These are phyloP conservation scores for Trifolium pratense DNA, from an alignment of 306 rosid species.

Conservation along the genomic window DNA sequence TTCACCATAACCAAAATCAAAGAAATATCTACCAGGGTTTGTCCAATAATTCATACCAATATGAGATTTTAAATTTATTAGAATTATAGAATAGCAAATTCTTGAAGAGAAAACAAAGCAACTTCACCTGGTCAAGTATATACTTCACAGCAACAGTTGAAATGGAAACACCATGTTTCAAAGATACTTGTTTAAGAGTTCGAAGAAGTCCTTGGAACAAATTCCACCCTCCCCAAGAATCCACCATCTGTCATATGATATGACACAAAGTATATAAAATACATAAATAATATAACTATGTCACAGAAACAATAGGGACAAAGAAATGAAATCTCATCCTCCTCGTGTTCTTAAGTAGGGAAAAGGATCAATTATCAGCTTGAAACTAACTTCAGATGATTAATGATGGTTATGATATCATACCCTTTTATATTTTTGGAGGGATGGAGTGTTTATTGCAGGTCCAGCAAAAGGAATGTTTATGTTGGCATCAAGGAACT, in stretches of 20 bases:
- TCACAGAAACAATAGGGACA: slow-evolving; percentile 16
- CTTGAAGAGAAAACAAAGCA: slow-evolving; percentile 8
- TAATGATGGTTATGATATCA: slow-evolving; percentile 38
- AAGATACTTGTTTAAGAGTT: slow-evolving; percentile 78
- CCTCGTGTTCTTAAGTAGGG: slow-evolving; percentile 14
- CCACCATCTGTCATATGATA: slow-evolving; percentile 72
- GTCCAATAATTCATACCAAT: slow-evolving; percentile 8
- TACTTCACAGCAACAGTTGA: slow-evolving; percentile 84
- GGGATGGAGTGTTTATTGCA: slow-evolving; percentile 88
- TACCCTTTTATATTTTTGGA: slow-evolving; percentile 94
- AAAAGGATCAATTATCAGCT: slow-evolving; percentile 33
- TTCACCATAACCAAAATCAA: slow-evolving; percentile 32
- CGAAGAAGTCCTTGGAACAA: slow-evolving; percentile 82
- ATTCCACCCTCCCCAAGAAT: slow-evolving; percentile 98
- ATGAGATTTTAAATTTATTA: neutral
- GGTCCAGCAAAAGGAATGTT: slow-evolving; percentile 88
- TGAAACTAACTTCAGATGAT: neutral
- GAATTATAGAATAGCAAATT: neutral
- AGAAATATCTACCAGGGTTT: neutral
- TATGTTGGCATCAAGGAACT: slow-evolving; percentile 88
- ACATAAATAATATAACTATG: slow-evolving; percentile 19
- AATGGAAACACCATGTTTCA: slow-evolving; percentile 82
- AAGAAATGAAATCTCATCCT: slow-evolving; percentile 4
- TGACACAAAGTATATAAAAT: slow-evolving; percentile 27
- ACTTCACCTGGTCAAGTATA: slow-evolving; percentile 77